Base-by-base conservation (phyloP, 805 yeast genomes). In the Candida pini region DNA sequence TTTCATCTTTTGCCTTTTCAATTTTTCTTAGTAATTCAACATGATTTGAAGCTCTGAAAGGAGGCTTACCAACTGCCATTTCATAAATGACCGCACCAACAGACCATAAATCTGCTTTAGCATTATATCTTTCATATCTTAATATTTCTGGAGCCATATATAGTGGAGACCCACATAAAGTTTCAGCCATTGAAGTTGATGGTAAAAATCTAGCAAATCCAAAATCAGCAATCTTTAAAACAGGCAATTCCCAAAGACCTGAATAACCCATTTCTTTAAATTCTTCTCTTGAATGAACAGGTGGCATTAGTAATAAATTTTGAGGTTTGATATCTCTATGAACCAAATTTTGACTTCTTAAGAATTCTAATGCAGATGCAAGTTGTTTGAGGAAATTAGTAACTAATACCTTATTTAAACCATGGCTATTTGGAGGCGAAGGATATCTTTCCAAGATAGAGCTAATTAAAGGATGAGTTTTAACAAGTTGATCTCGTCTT, bases 131-230 rank as follows among this genome's bases (percentile, higher is more conserved):
- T 56, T 92, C 97, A 53, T 86, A 89, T 43, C 95, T 71, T 48
- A 92, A 66, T 31, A 92, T 92, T 62, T 92, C 98, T 0, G 98
- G 98, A 0, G 98, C 98, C 98, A 92, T 92, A 61, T 92, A 92
- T 28, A 92, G 70, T 3, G 98, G 98, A 9, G 96, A 86, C 1
- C 98, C 98, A 68, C 98, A 92, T 46, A 92, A 66, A 2, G 98
- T 92, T 56, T 92, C 98, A 2, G 97, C 97, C 75, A 92, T 69
- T 2, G 96, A 81, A 2, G 97, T 83, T 32, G 84, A 78, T 6
- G 98, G 98, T 49, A 92, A 68, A 54, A 89, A 85, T 42, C 97
- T 71, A 5, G 98, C 98, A 64, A 92, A 92, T 1, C 98, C 98
- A 61, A 92, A 92, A 63, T 92, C 98, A 9, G 98, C 98, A 40